Base-by-base conservation (phyloP, 2,329 filamentous ascomycete species). In the Phyllosticta citriasiana region DNA sequence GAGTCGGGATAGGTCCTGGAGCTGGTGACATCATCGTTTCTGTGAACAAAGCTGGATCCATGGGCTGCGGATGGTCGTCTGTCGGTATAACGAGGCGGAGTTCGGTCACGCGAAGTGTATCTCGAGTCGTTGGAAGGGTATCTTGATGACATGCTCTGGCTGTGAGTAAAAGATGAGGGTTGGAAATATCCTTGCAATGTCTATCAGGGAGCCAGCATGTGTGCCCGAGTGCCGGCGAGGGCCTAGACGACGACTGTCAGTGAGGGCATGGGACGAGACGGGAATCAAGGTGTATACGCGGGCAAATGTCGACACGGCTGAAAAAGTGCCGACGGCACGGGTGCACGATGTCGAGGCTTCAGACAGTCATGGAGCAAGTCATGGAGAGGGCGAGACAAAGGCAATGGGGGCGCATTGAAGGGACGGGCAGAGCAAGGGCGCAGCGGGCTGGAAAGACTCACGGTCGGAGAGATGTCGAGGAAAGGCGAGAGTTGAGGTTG, bases 51-150 rank as follows among this genome's bases (percentile, higher is more conserved):
- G 33, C 78, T 73, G 63, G 83, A 78, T 55, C 76, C 78, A 67
- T 86, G 84, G 59, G 79, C 78, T 2, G 80, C 83, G n/a, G 85
- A 86, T 57, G 87, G 84, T 61, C 89, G 84, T 64, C 88, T 82
- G 70, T 92, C 88, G 65, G 80, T 80, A 68, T 90, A 90, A 63
- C 86, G 82, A 55, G 66, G 67, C 47, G 77, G 76, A 16, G 76
- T 75, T 59, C 74, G 71, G 65, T 76, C 77, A 67, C 77, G 76
- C 61, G 76, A 71, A 57, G 71, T 72, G 57, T 72, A 71, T 24
- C 63, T 55, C 19, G 52, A 57, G 57, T 64, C 63, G 59, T 59
- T 53, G 24, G 55, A 56, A 14, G 55, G 55, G 54, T 57, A 61
- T 57, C 62, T 50, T 25, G 59, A 63, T 30, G 67, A 64, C 72